A percentile compares a stretch with the other conserved stretches of the same genome.
phyloP scores from a whole-genome alignment of 2,329 filamentous ascomycete genomes.

The Alternaria longipes region DNA sequence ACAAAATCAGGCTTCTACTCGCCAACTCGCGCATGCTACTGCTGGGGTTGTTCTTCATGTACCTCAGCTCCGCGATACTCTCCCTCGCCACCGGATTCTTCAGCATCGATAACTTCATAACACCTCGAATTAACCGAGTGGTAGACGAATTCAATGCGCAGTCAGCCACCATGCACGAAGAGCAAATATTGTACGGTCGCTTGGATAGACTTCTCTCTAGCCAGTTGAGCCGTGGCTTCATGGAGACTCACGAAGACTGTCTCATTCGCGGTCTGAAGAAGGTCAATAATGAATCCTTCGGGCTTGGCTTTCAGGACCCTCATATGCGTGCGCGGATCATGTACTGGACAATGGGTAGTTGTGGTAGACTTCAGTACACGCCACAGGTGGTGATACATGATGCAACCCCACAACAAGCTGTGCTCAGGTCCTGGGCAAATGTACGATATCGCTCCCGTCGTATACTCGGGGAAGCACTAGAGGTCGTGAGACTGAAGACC shows the following conservation, averaged over 20 bases:
- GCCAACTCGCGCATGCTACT: slow-evolving; percentile 13
- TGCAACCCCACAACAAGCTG: slow-evolving; percentile 9
- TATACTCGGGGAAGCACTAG: neutral
- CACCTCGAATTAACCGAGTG: slow-evolving; percentile 12
- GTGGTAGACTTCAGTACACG: slow-evolving; percentile 29
- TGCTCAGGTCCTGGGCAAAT: slow-evolving; percentile 11
- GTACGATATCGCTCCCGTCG: slow-evolving; percentile 5
- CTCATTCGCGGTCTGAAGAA: slow-evolving; percentile 31
- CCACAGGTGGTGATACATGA: slow-evolving; percentile 20
- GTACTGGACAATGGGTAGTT: slow-evolving; percentile 35
- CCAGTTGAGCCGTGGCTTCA: slow-evolving; percentile 17
- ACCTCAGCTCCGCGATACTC: slow-evolving; percentile 17
- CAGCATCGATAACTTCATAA: slow-evolving; percentile 6
- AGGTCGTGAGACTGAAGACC: slow-evolving; percentile 4
- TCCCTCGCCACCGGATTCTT: slow-evolving; percentile 13
- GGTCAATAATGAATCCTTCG: slow-evolving; percentile 21
- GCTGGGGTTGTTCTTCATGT: slow-evolving; percentile 15
- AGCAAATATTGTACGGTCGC: slow-evolving; percentile 16
- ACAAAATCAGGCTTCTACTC: neutral
- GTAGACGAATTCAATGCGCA: slow-evolving; percentile 11
- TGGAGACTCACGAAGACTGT: slow-evolving; percentile 39
- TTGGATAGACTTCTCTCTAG: slow-evolving; percentile 17
- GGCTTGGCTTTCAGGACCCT: slow-evolving; percentile 21
- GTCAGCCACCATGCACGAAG: neutral
- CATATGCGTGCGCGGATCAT: slow-evolving; percentile 29